Evolutionary conservation across 208 protist genomes (phyloP), one percentile per base, ranked within the genome.

Genomic region (Angomonas desouzai): DNA sequence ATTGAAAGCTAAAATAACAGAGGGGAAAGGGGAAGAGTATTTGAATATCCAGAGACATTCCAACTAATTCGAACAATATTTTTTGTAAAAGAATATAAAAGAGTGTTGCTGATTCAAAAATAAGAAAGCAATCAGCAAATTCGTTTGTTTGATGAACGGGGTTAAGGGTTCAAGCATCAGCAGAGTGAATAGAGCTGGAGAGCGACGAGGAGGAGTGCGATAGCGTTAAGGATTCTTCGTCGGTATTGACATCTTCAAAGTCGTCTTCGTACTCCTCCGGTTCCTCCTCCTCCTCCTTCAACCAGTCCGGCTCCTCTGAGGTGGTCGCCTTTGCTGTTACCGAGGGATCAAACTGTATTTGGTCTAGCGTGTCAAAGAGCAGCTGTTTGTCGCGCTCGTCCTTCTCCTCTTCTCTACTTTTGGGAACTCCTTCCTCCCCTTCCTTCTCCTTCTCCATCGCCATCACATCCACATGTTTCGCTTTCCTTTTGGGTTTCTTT

Each of bases 241-340:
- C 23, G 20, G 28, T 45, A 0, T 63, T 45, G 33, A 61, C 53
- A 11, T 81, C 72, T 47, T 86, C 79, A 62, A 86, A 86, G 36
- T 86, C 79, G 62, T 86, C 75, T 1, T 68, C 70, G 67, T 86
- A 86, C 23, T 68, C 38, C 13, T 66, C 48, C 18, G 62, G 61
- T 23, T 48, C 64, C 10, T 55, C 43, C 43, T 69, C 56, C 9
- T 34, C 57, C 4, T 76, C 70, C 16, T 30, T 22, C 23, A 76
- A 33, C 72, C 77, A 83, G 6, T 56, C 49, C 10, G 68, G 72
- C 10, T 40, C 33, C 10, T 55, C 59, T 3, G 25, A 10, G 22
- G 47, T n/a, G 38, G 25, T n/a, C 34, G 4, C n/a, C 4, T 28
- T 20, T 1, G 29, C 32, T 2, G 4, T 62, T 4, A 2, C 45